Base-by-base conservation (phyloP, 106 monocot genomes). In the Apostasia ramifera region DNA sequence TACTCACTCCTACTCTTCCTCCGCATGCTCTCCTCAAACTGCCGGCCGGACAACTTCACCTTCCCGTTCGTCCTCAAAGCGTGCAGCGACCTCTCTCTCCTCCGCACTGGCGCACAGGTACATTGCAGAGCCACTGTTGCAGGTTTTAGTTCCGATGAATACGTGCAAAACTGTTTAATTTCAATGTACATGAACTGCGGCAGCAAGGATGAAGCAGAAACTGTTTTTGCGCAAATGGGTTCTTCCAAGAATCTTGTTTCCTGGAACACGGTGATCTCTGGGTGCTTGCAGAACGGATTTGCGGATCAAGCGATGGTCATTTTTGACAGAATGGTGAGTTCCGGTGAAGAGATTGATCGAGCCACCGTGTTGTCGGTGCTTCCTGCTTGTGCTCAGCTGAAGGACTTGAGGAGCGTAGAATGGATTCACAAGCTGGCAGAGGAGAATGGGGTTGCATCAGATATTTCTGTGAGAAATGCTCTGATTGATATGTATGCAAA, bases 401-500 rank as follows among this genome's bases (percentile, higher is more conserved):
- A 61, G 72, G 83, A 91, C 54, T 55, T 88, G 68, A 4, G 46
- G 9, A 81, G 61, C 8, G 88, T 91, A 53, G 41, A 58, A n/a
- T 15, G 47, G 44, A 76, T 95, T 11, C 85, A 86, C 57, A 44
- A 59, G 12, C 26, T 86, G 65, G 82, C 71, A 15, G 64, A 78
- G 2, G 68, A 65, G 63, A 63, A 72, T 37, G 78, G 86, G 10
- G 71, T 83, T 12, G 67, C 8, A 12, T 68, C 2, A 10, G 48
- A 77, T 41, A 38, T 76, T 61, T 13, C 78, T 1, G 86, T 91
- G 39, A 80, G 73, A 75, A 91, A 87, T 49, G 41, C 94, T 6
- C 49, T 95, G 66, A 85, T 91, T 11, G 94, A 95, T 66, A 95
- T 91, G 88, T 95, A 91, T 63, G 74, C 80, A 3, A 95, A 88